phyloP scores from a whole-genome alignment of 2,329 filamentous ascomycete species.

The Nigrospora osmanthi region DNA sequence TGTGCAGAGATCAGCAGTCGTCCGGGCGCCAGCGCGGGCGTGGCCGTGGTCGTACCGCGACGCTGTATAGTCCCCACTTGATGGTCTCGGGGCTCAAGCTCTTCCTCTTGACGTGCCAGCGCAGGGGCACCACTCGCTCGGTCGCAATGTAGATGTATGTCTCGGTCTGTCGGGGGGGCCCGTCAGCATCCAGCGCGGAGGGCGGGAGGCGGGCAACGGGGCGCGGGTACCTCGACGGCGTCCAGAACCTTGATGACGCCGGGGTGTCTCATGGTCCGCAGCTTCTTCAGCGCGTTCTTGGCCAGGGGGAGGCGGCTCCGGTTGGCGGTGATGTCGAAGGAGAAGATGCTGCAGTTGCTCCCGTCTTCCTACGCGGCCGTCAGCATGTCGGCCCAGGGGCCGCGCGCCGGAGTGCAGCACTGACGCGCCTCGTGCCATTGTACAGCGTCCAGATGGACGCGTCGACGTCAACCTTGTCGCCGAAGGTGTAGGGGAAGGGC shows the following conservation, averaged over 20 bases:
- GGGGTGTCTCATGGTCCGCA: conserved; percentile 86
- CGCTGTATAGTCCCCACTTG: conserved; percentile 88
- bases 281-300: conserved; percentile 88
- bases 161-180: conserved; percentile 62
- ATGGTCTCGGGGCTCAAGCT: conserved; percentile 85
- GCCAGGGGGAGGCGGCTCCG: conserved; percentile 71
- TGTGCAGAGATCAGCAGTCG: conserved; percentile 23
- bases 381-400: too few species aligned
- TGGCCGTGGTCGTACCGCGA: conserved; percentile 53
- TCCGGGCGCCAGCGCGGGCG: background rate
- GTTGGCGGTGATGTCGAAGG: background rate
- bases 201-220: background rate
- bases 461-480: conserved; percentile 85
- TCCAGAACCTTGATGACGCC: conserved; percentile 92
- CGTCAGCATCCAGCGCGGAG: conserved; percentile 4
- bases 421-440: conserved; percentile 85
- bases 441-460: conserved; percentile 95
- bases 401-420: conserved; percentile 12
- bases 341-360: conserved; percentile 55
- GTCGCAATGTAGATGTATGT: conserved; percentile 94
- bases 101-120: conserved; percentile 85
- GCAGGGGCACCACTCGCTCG: conserved; percentile 77
- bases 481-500: conserved; percentile 86
- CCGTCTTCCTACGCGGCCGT: conserved; percentile 66
- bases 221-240: conserved; percentile 68